These are phyloP conservation scores for Claviceps sp. DNA, from an alignment of 2,329 filamentous ascomycete genomes.

Conservation along the genomic window DNA sequence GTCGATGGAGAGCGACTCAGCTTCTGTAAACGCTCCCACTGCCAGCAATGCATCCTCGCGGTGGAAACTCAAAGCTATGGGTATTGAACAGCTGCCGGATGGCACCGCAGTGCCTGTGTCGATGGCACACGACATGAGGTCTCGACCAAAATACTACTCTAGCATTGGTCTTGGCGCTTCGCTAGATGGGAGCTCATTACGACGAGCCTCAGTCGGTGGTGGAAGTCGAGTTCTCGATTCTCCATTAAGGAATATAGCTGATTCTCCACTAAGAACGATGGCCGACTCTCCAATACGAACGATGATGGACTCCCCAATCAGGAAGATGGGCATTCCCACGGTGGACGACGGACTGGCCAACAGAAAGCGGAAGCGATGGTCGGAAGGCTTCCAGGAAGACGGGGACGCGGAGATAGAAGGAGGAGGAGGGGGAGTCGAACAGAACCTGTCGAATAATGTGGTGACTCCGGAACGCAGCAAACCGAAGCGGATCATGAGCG, in stretches of 20 bases:
- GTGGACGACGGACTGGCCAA: slow-evolving; percentile 2
- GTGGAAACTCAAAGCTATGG: slow-evolving; percentile 36
- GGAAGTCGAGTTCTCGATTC: neutral
- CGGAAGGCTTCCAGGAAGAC: slow-evolving; percentile 16
- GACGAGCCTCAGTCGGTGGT: slow-evolving; percentile 3
- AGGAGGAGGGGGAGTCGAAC: neutral
- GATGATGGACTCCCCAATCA: neutral
- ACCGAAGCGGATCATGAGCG: slow-evolving; percentile 29
- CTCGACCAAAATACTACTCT: neutral
- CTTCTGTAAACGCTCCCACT: slow-evolving; percentile 14
- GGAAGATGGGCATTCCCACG: slow-evolving; percentile 2
- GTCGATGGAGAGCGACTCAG: slow-evolving; percentile 13
- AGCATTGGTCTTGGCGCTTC: neutral
- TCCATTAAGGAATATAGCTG: neutral
- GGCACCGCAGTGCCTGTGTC: slow-evolving; percentile 40
- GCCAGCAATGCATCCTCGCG: slow-evolving; percentile 27
- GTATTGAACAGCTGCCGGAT: slow-evolving; percentile 38
- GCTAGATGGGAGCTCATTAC: neutral
- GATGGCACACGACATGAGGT: slow-evolving; percentile 29
- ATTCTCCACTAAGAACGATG: no score
- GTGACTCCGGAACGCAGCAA: slow-evolving; percentile 11
- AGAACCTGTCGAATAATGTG: neutral
- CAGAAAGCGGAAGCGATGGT: slow-evolving; percentile 20
- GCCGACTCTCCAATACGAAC: no score
- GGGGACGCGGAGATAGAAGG: slow-evolving; percentile 8